A percentile compares a stretch with the other conserved stretches of the same genome.
phyloP scores from a whole-genome alignment of 352 stramenopile genomes.

The Globisporangium emineosum region DNA sequence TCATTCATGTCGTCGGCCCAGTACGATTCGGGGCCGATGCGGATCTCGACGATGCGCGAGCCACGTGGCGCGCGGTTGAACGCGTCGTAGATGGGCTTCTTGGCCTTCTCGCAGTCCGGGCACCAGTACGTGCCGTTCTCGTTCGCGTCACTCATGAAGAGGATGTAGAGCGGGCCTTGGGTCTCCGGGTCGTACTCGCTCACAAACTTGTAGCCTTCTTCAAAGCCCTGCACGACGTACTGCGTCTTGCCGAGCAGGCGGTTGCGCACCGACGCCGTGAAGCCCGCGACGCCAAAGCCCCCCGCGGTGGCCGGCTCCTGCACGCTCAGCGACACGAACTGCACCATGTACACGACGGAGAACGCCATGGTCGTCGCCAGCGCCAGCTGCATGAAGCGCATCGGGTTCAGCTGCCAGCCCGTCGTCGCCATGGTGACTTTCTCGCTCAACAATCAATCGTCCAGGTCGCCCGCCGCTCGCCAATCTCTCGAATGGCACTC shows the following conservation, averaged over 20 bases:
- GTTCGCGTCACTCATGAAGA: constrained; percentile 76
- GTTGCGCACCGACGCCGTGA: constrained; percentile 28
- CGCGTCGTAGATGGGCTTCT: constrained; percentile 51
- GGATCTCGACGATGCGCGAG: constrained; percentile 70
- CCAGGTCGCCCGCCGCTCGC: too few species aligned
- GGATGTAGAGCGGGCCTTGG: constrained; percentile 65
- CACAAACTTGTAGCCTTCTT: constrained; percentile 70
- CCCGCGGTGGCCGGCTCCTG: constrained; percentile 4
- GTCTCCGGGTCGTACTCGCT: constrained; percentile 63
- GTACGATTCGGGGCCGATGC: constrained; percentile 44
- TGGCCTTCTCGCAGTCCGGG: constrained; percentile 54
- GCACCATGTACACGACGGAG: constrained; percentile 66
- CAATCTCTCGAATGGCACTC: neutral
- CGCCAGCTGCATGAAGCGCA: constrained; percentile 74
- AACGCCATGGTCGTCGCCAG: constrained; percentile 54
- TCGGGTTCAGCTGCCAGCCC: constrained; percentile 29
- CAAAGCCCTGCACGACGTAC: constrained; percentile 66
- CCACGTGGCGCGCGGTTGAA: constrained; percentile 60
- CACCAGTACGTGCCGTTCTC: constrained; percentile 79
- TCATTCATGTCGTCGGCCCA: constrained; percentile 76
- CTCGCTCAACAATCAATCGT: neutral
- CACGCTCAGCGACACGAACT: constrained; percentile 54
- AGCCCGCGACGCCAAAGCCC: constrained; percentile 21
- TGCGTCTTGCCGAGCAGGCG: constrained; percentile 50
- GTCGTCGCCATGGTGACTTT: constrained; percentile 9